Percentiles rank a stretch among this genome's conserved stretches.
Conservation (phyloP, 345 rosid species). For the Orychophragmus violaceus region DNA sequence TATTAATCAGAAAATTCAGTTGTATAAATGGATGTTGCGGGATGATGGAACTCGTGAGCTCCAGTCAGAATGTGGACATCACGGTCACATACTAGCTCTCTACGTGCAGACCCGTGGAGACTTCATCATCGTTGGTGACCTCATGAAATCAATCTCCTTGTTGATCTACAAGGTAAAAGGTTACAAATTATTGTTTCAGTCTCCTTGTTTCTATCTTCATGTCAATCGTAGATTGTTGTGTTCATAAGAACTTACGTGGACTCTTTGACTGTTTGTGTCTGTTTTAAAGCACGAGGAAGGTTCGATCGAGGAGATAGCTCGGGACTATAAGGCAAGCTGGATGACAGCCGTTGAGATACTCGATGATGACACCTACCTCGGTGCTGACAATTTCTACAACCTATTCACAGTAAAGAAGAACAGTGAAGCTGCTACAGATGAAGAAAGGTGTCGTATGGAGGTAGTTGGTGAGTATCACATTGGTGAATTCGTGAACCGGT, state of each 20-base stretch:
- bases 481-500: conserved; percentile 85
- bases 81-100: conserved; percentile 85
- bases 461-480: conserved; percentile 88
- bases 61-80: conserved; percentile 90
- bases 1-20: conserved; percentile 84
- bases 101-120: conserved; percentile 93
- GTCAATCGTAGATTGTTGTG: not conserved
- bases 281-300: conserved; percentile 78
- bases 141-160: conserved; percentile 89
- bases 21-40: conserved; percentile 88
- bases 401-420: conserved; percentile 76
- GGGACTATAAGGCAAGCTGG: conserved; percentile 88
- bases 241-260: not conserved
- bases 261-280: not conserved
- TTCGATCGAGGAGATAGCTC: conserved; percentile 81
- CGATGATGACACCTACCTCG: conserved; percentile 77
- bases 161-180: conserved; percentile 65
- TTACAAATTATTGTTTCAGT: not conserved
- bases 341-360: conserved; percentile 92
- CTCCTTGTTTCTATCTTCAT: not conserved
- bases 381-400: conserved; percentile 80
- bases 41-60: conserved; percentile 83
- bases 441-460: conserved; percentile 79
- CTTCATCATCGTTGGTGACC: conserved; percentile 90
- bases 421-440: conserved; percentile 81